Base-by-base conservation (phyloP, 1,139 yeast species). In the Hyphopichia wangnamkhiaoensis region DNA sequence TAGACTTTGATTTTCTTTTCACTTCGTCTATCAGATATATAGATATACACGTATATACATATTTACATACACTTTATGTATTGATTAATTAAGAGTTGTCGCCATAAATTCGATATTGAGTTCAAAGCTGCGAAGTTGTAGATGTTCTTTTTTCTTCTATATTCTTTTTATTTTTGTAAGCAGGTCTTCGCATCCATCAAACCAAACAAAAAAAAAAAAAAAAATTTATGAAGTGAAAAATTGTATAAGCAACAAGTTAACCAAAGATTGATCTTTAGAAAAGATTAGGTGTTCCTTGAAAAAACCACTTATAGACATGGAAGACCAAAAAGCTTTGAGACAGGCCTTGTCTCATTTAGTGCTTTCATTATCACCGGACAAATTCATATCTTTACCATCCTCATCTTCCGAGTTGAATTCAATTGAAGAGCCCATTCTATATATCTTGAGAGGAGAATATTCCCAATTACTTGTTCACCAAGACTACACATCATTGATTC, bases 391-490 rank as follows among this genome's bases (percentile, higher is more conserved):
- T 4, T 8, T n/a, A 5, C 24, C 24, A 7, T 18, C 10, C 3
- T 14, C 44, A 2, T 48, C 52, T 1, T 40, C 38, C 17, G 37
- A 41, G 37, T 41, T 30, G 46, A 29, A 31, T 4, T 33, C 47
- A 2, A 33, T 53, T n/a, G 42, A 41, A 9, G 40, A 40, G 24
- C 45, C 51, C 8, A 42, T 56, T 23, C 25, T 28, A 41, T 35
- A 46, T 33, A 43, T 58, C 39, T 48, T 61, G 16, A 43, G 52
- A 16, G 73, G 73, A n/a, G 51, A 53, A 38, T 53, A 64, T 9
- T 35, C 58, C 4, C 53, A 54, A 18, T 41, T 65, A 12, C 34
- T 66, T 10, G 24, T 38, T 19, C 49, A 50, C 21, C 46, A 43
- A 23, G 52, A 47, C 5, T 55, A 52, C 37, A 43, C 45, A 14